A percentile compares a stretch with the other conserved stretches of the same genome.
Conservation (phyloP, 176 grass and related monocot species). For the Metroxylon sagu region DNA sequence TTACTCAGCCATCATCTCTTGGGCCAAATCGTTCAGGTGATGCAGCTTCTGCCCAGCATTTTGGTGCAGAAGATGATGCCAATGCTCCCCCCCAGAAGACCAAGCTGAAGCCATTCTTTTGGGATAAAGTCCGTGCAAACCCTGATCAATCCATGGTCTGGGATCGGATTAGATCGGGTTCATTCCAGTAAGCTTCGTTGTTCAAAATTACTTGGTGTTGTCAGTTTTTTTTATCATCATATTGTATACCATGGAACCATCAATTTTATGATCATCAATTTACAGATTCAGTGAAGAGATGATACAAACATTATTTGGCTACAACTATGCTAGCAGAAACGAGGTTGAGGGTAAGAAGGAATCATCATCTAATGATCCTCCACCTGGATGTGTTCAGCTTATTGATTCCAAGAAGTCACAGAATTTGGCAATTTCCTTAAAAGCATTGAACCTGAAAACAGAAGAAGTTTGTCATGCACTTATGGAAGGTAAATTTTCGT, state of each 20-base stretch:
- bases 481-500: conserved; percentile 46
- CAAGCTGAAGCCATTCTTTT: conserved; percentile 94
- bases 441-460: conserved; percentile 72
- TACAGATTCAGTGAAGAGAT: conserved; percentile 66
- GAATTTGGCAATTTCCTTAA: conserved; percentile 79
- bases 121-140: conserved; percentile 83
- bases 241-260: too few relatives aligned
- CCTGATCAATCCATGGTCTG: conserved; percentile 62
- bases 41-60: neutral
- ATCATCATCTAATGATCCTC: conserved; percentile 2
- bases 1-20: conserved; percentile 15
- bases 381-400: conserved; percentile 42
- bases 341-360: conserved; percentile 32
- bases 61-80: conserved; percentile 4
- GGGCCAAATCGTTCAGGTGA: neutral
- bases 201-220: too few relatives aligned
- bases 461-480: conserved; percentile 58
- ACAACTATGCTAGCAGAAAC: conserved; percentile 34
- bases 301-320: conserved; percentile 73
- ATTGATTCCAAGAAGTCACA: conserved; percentile 90
- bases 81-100: conserved; percentile 40
- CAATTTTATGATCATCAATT: neutral
- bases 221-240: too few relatives aligned
- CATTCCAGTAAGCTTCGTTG: conserved; percentile 71
- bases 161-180: conserved; percentile 63